Base-by-base conservation (phyloP, 305 asterid species). In the Fraxinus floribunda region DNA sequence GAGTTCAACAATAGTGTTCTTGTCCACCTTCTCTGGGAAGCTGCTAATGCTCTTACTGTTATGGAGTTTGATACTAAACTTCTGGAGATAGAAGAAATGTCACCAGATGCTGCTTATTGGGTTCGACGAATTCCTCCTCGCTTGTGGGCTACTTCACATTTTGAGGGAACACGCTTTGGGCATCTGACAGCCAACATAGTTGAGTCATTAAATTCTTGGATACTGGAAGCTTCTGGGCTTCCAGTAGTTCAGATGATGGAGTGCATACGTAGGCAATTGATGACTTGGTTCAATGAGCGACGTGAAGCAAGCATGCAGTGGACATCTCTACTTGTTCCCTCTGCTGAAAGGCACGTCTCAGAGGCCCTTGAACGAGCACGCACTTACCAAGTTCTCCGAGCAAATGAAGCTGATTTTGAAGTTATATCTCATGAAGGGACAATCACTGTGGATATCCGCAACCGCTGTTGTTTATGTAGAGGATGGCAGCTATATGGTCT, bases 201-300 rank as follows among this genome's bases (percentile, higher is more conserved):
- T 2, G 93, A 91, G 39, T 85, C 91, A 3, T 84, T 90, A 46
- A 89, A 88, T 35, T 32, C 92, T 66, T 93, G 92, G 94, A 88
- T 93, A 73, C 85, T 83, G 0, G 95, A 93, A 84, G 92, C 95
- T 52, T 91, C 95, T 5, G 93, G 92, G 13, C 93, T 93, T 64
- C 97, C 97, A 4, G 85, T 91, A 24, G 86, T 91, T 64, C 95
- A 91, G 82, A 90, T 93, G 97, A 89, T 93, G 97, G 97, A 93
- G 85, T 90, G 89, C 68, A 88, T 93, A 9, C 93, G 97, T 1
- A 55, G 97, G 39, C 91, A 91, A 83, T 85, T 93, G 75, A 93
- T 93, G 97, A 90, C 89, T 29, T 93, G 97, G 95, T 93, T 93
- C 81, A 88, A 88, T 5, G 92, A 91, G 83, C 83, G 97, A 32